Base-by-base conservation (phyloP, 2,329 filamentous ascomycete species). In the Tolypocladium ovalisporum region DNA sequence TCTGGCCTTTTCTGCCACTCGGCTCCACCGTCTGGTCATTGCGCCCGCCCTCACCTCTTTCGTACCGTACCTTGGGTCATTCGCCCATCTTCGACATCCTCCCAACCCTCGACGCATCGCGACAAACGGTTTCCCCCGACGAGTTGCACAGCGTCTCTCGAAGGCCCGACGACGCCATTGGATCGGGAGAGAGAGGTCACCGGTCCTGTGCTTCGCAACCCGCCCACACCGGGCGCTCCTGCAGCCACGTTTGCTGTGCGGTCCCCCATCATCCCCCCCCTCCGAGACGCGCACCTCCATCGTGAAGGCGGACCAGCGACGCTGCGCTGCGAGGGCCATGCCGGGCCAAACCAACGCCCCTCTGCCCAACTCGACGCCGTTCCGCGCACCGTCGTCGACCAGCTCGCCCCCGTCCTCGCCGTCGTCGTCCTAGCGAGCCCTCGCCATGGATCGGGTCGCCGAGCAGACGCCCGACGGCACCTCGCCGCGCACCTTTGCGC, bases 401-500 rank as follows among this genome's bases (percentile, higher is more conserved):
- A 34, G 47, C 29, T 7, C 47, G 17, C 29, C 47, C 27, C 47
- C 27, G 8, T n/a, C 27, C 7, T 32, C 44, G 15, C 17, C 17
- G 22, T 7, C 47, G 47, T 22, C 47, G 29, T 34, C 47, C 13
- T 51, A 51, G 47, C 47, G 29, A 51, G 47, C 47, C 47, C 27
- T 29, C 39, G 54, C 53, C 59, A 73, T 72, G 70, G 69, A 72
- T 39, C 62, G 61, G 36, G 59, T 63, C 44, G 60, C 64, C 27
- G 70, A 71, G 44, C 62, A 62, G 22, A 68, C 66, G 37, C 66
- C 71, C 19, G 68, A 69, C 55, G 75, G 75, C 65, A 71, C 72
- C 52, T 83, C 81, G 59, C 82, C 82, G 53, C 75, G 77, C 60
- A 74, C 77, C 9, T 85, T 83, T 68, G 82, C 83, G 39, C 68